Evolutionary conservation across 108 stramenopile species (phyloP), one percentile per base, ranked within the genome.

Genomic region (Fragilaria radians): DNA sequence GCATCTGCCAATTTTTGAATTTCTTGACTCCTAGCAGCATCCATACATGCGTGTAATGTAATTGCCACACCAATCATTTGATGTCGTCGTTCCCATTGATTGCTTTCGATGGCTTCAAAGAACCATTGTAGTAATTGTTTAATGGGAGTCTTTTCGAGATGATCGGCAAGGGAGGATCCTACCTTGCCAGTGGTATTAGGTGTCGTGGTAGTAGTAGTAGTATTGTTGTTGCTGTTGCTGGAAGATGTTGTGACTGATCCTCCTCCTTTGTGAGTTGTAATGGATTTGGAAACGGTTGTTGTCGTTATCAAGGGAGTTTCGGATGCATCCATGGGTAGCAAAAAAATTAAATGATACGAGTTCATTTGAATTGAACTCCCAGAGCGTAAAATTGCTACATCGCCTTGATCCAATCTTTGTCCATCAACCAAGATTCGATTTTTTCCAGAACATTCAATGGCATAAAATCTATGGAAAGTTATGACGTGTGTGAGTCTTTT

Each of bases 371-470:
- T 42, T 1, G 70, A 51, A 5, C 65, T 55, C 49, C 77, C 74
- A 27, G 57, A 45, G 5, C 27, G 28, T 29, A 83, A 26, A 4
- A 76, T 49, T 24, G 56, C 63, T 11, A 66, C 52, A 36, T 76
- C 63, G 9, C 73, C 74, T 32, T 78, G 77, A 48, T 73, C 68
- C 18, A 83, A 57, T 54, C 59, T 32, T 24, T 61, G n/a, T 23
- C 75, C 55, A 31, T 76, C 59, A 23, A 83, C 82, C 23, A 63
- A 30, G 27, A 79, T 76, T 7, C 73, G 73, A 70, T 82, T 82
- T 49, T 81, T 74, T 1, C 82, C 78, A 27, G 82, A 57, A 57
- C 81, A 74, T 51, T 86, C 82, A 23, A 89, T 50, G 11, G 74
- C 79, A 52, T 74, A 89, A 57, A 81, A 86, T n/a, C 83, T 82